phyloP scores from a whole-genome alignment of 1,284 basidiomycete genomes.

The Vanrija sp. region DNA sequence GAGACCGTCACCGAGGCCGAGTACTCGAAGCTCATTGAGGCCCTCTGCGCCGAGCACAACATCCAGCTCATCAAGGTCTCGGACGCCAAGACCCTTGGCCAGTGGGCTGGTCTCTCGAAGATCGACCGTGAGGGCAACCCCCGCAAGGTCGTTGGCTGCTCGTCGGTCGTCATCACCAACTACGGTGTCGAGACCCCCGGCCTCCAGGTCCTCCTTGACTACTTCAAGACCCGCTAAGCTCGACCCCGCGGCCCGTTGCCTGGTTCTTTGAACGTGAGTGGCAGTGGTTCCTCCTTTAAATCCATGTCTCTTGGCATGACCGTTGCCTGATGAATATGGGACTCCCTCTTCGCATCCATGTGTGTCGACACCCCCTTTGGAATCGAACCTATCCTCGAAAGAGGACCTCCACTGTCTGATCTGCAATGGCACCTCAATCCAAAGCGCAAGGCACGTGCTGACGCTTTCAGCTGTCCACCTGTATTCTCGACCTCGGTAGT shows the following conservation, averaged over 20 bases:
- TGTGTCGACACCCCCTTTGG: constrained; percentile 49
- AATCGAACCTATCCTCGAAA: constrained; percentile 51
- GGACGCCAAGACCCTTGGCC: constrained; percentile 95
- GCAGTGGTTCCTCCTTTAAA: background rate
- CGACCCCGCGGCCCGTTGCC: background rate
- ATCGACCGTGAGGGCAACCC: constrained; percentile 99
- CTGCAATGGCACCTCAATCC: background rate
- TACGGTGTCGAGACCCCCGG: constrained; percentile 95
- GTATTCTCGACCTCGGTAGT: background rate
- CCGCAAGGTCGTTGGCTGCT: constrained; percentile 92
- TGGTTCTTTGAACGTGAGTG: constrained; percentile 8
- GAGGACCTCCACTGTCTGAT: constrained; percentile 48
- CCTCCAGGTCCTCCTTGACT: constrained; percentile 89
- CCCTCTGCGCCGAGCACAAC: constrained; percentile 97
- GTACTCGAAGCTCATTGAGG: constrained; percentile 99
- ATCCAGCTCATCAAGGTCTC: constrained; percentile 98
- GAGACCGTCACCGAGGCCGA: constrained; percentile 99
- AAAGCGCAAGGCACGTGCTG: background rate
- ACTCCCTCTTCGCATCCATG: constrained; percentile 50
- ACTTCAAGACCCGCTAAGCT: constrained; percentile 51
- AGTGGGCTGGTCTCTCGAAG: constrained; percentile 98
- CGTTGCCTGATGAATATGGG: constrained; percentile 46
- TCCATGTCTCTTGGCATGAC: background rate
- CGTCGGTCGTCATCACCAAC: constrained; percentile 97
- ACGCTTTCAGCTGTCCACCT: background rate